Percentiles rank a stretch among this genome's conserved stretches.
phyloP scores from a whole-genome alignment of 257 asterid species.

The Solanum gracilifrons region DNA sequence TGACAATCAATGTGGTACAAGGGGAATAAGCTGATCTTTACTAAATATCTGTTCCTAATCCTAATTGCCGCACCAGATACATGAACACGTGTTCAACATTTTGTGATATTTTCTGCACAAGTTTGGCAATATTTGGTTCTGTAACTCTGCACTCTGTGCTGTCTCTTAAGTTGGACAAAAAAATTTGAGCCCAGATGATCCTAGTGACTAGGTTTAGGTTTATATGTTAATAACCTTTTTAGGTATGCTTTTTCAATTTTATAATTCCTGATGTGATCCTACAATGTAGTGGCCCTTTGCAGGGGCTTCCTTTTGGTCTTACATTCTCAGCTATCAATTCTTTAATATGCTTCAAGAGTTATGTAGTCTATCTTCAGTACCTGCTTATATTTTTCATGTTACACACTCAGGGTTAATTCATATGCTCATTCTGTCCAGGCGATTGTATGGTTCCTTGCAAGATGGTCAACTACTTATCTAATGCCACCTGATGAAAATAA shows the following conservation, averaged over 20 bases:
- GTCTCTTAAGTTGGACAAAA: not conserved
- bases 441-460: conserved; percentile 87
- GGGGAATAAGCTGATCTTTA: not conserved
- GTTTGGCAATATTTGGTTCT: not conserved
- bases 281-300: not conserved
- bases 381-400: not conserved
- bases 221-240: not conserved
- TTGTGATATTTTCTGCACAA: not conserved
- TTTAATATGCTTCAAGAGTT: not conserved
- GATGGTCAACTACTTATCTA: conserved; percentile 89
- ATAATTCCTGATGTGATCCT: not conserved
- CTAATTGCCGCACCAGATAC: not conserved
- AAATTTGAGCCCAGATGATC: not conserved
- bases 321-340: not conserved
- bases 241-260: not conserved
- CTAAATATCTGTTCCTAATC: not conserved
- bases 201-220: not conserved
- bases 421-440: conserved; percentile 46
- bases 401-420: not conserved
- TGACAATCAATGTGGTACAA: not conserved
- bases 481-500: conserved; percentile 49
- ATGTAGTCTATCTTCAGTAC: not conserved
- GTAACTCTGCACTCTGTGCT: not conserved
- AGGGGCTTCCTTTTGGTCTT: not conserved
- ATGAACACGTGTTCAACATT: not conserved